These are phyloP conservation scores for Tubosaeta sp. DNA, from an alignment of 768 basidiomycete species.

Conservation along the genomic window DNA sequence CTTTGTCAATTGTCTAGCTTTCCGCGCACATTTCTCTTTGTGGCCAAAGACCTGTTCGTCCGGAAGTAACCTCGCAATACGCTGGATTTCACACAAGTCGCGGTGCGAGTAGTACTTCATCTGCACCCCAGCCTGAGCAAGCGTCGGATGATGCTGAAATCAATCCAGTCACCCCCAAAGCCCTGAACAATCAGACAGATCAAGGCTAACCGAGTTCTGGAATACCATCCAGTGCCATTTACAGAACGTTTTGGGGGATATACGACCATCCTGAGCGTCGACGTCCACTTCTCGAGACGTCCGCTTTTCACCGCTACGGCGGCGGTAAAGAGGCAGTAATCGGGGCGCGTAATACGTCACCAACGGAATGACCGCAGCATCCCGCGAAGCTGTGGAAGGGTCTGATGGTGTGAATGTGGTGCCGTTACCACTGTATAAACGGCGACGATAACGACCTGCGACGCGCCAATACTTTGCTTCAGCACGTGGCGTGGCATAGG, in stretches of 20 bases:
- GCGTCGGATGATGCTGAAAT: conserved; percentile 34
- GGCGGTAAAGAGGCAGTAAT: conserved; percentile 38
- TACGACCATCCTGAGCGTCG: conserved; percentile 21
- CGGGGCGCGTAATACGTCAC: conserved; percentile 35
- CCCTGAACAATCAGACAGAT: neutral
- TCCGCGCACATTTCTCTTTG: neutral
- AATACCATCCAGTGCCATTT: conserved; percentile 49
- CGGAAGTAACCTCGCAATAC: conserved; percentile 38
- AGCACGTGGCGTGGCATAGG: conserved; percentile 21
- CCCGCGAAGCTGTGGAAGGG: conserved; percentile 4
- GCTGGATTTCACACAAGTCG: conserved; percentile 38
- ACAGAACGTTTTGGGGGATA: conserved; percentile 35
- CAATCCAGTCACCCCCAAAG: neutral
- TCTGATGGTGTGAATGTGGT: neutral
- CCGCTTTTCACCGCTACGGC: conserved; percentile 1
- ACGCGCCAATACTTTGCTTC: conserved; percentile 32
- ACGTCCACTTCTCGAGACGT: conserved; percentile 2
- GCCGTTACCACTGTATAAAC: conserved; percentile 22
- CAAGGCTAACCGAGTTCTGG: conserved; percentile 34
- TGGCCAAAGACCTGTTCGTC: conserved; percentile 35
- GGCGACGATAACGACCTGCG: conserved; percentile 24
- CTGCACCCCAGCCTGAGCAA: conserved; percentile 28
- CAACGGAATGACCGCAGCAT: conserved; percentile 12
- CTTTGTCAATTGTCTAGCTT: conserved; percentile 17
- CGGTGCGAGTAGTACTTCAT: conserved; percentile 36